Conservation (phyloP, 2,329 filamentous ascomycete genomes). For the Rugonectria rugulosa region DNA sequence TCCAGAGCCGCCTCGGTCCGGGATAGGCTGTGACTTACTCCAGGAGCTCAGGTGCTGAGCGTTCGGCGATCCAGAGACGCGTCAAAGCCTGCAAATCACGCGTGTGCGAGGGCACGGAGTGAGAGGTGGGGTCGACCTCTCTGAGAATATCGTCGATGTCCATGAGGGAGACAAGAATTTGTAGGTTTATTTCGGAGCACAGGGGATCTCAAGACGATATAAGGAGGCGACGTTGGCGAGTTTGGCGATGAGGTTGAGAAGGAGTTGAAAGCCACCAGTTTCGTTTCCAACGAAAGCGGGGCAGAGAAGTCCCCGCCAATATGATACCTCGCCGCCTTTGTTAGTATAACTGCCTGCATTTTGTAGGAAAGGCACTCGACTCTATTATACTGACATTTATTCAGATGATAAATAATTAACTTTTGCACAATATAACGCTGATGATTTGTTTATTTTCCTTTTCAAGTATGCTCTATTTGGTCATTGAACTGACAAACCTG, state of each 20-base stretch:
- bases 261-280: not conserved
- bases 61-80: conserved; percentile 91
- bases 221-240: conserved; percentile 1
- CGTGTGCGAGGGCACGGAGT: conserved; percentile 64
- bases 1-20: not conserved
- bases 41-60: conserved; percentile 87
- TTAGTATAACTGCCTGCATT: too few species aligned
- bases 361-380: too few species aligned
- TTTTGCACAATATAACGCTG: too few species aligned
- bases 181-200: too few species aligned
- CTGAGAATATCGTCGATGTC: conserved; percentile 83
- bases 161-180: too few species aligned
- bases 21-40: conserved; percentile 60
- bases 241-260: conserved; percentile 10
- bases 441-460: too few species aligned
- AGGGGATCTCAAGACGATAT: too few species aligned
- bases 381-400: too few species aligned
- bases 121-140: conserved; percentile 69
- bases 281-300: conserved; percentile 15
- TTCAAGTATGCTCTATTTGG: too few species aligned
- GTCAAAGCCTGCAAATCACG: conserved; percentile 89
- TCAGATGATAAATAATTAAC: too few species aligned
- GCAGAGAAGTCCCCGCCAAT: conserved; percentile 8
- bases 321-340: not conserved
- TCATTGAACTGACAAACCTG: too few species aligned